phyloP scores from a whole-genome alignment of 257 asterid species.

The Nicotiana tomentosiformis region DNA sequence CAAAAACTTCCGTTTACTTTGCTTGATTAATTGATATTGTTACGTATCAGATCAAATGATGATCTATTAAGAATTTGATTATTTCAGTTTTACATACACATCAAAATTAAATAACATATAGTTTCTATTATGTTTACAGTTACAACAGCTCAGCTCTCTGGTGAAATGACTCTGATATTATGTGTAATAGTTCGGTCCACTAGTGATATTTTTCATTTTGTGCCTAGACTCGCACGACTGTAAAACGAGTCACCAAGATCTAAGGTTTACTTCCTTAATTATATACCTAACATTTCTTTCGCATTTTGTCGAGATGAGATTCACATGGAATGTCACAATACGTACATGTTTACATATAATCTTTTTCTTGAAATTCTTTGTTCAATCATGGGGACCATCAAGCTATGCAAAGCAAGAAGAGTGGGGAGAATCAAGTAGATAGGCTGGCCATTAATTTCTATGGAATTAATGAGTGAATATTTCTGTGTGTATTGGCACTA shows the following conservation, averaged over 20 bases:
- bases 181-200: too few species aligned
- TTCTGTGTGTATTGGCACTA: background rate
- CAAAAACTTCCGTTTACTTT: background rate
- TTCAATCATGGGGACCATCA: constrained; percentile 5
- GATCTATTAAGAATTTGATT: background rate
- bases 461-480: constrained; percentile 6
- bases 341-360: background rate
- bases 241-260: too few species aligned
- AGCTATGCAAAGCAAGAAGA: background rate
- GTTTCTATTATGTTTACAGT: too few species aligned
- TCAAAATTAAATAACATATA: too few species aligned
- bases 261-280: too few species aligned
- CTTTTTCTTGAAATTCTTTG: background rate
- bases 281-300: too few species aligned
- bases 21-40: background rate
- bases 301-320: too few species aligned
- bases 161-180: too few species aligned
- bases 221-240: too few species aligned
- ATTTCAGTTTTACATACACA: background rate
- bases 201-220: too few species aligned
- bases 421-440: constrained; percentile 1
- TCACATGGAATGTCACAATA: too few species aligned
- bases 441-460: background rate
- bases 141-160: too few species aligned
- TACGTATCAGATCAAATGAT: background rate